phyloP scores from a whole-genome alignment of 441 rosid species.

The Adansonia gregorii region DNA sequence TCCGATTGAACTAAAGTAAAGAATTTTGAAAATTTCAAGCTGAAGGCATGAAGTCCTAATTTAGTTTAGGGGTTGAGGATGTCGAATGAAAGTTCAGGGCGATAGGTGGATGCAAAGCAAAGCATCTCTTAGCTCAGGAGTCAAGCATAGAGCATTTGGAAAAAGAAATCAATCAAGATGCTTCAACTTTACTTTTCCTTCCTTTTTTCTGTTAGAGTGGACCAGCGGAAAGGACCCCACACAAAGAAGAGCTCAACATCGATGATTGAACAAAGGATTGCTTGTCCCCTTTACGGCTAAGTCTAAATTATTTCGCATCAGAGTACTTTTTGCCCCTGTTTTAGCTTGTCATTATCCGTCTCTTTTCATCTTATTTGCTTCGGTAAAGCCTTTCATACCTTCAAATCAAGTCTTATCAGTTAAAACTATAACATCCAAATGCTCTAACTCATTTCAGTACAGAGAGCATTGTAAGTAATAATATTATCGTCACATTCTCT shows the following conservation, averaged over 20 bases:
- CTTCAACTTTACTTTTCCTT: not conserved
- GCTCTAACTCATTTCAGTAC: not conserved
- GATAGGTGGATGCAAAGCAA: too few species aligned
- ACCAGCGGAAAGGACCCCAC: not conserved
- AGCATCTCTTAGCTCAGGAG: conserved; percentile 38
- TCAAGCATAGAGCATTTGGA: conserved; percentile 37
- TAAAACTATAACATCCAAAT: too few species aligned
- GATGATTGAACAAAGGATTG: conserved; percentile 33
- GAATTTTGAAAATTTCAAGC: too few species aligned
- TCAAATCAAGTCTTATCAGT: too few species aligned
- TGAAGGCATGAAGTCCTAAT: too few species aligned
- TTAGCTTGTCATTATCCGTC: conserved; percentile 27
- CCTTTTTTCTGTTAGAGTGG: not conserved
- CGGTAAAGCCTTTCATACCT: not conserved
- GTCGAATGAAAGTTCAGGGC: not conserved
- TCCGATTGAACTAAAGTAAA: too few species aligned
- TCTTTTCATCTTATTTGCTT: conserved; percentile 17
- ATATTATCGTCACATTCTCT: not conserved
- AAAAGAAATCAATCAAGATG: conserved; percentile 23
- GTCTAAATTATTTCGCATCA: conserved; percentile 36
- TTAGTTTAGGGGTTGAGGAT: not conserved
- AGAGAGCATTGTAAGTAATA: not conserved
- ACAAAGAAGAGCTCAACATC: conserved; percentile 27
- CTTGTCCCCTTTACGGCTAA: conserved; percentile 43
- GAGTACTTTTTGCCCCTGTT: conserved; percentile 33